Percentiles rank a stretch among this genome's conserved stretches.
Evolutionary conservation across 2,329 filamentous ascomycete genomes (phyloP).

Genomic region (Fusarium avenaceum): DNA sequence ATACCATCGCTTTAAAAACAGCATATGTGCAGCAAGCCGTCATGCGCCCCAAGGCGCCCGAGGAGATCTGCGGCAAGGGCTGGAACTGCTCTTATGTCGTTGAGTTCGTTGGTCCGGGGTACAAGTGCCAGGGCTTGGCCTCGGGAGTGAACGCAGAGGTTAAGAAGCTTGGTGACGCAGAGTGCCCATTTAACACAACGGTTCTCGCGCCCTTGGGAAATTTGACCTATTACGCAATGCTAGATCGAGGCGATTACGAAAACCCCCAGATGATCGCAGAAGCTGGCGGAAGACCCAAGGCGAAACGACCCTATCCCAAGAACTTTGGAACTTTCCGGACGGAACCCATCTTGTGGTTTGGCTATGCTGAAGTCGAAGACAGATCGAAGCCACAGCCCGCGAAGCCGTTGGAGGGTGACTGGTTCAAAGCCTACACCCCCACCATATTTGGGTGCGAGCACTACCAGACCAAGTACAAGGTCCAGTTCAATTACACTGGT

Average conservation of each 20-base stretch:
- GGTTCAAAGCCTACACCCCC: conserved; percentile 45
- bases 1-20: conserved; percentile 36
- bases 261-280: conserved; percentile 27
- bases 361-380: conserved; percentile 44
- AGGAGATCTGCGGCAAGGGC: conserved; percentile 42
- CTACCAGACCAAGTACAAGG: conserved; percentile 42
- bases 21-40: conserved; percentile 40
- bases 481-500: conserved; percentile 45
- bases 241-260: conserved; percentile 41
- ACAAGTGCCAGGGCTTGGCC: conserved; percentile 39
- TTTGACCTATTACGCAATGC: conserved; percentile 40
- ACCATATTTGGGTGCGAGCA: conserved; percentile 48
- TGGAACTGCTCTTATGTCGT: conserved; percentile 47
- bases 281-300: conserved; percentile 28
- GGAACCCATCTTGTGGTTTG: conserved; percentile 47
- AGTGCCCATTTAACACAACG: conserved; percentile 42
- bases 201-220: conserved; percentile 41
- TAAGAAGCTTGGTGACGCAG: conserved; percentile 31
- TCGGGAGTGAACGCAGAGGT: conserved; percentile 26
- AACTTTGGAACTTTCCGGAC: conserved; percentile 44
- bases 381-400: conserved; percentile 31
- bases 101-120: conserved; percentile 43
- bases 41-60: conserved; percentile 29
- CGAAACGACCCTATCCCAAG: conserved; percentile 36
- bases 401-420: conserved; percentile 20